Evolutionary conservation across 2,329 filamentous ascomycete genomes (phyloP).

Genomic region (Sporothrix pseudoabietina): DNA sequence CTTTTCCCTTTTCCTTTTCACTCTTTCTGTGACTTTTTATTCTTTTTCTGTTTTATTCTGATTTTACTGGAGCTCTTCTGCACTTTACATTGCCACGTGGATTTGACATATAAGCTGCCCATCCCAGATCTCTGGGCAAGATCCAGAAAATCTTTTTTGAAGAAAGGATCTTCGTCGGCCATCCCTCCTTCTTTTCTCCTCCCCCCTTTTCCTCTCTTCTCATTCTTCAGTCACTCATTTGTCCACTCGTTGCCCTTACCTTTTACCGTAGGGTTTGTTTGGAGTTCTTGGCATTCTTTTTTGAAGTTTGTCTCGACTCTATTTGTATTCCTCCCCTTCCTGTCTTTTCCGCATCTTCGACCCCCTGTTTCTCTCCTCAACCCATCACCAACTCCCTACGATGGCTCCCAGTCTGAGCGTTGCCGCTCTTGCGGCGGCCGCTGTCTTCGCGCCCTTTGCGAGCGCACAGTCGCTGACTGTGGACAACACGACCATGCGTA

Average conservation of each 20-base stretch:
- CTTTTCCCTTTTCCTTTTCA: too few species aligned
- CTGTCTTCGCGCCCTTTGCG: slow-evolving; percentile 29
- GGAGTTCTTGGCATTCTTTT: not conserved
- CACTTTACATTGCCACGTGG: slow-evolving; percentile 26
- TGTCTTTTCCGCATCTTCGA: not conserved
- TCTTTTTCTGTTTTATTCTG: not conserved
- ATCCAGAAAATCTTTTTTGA: not conserved
- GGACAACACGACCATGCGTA: slow-evolving; percentile 30
- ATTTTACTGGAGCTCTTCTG: not conserved
- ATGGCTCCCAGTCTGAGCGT: slow-evolving; percentile 26
- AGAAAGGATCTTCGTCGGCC: slow-evolving; percentile 31
- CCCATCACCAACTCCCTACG: not conserved
- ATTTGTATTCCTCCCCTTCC: not conserved
- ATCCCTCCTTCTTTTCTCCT: not conserved
- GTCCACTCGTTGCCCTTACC: not conserved
- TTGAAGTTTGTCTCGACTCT: not conserved
- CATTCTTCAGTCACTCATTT: slow-evolving; percentile 6
- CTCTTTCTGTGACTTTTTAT: not conserved
- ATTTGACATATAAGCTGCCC: slow-evolving; percentile 20
- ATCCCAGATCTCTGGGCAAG: slow-evolving; percentile 1
- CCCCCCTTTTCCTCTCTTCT: not conserved
- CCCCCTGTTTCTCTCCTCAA: not conserved
- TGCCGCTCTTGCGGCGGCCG: slow-evolving; percentile 25
- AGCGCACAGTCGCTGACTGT: slow-evolving; percentile 31
- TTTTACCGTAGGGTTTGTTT: slow-evolving; percentile 14